phyloP scores from a whole-genome alignment of 1,284 basidiomycete species.

The Trametes pubescens region DNA sequence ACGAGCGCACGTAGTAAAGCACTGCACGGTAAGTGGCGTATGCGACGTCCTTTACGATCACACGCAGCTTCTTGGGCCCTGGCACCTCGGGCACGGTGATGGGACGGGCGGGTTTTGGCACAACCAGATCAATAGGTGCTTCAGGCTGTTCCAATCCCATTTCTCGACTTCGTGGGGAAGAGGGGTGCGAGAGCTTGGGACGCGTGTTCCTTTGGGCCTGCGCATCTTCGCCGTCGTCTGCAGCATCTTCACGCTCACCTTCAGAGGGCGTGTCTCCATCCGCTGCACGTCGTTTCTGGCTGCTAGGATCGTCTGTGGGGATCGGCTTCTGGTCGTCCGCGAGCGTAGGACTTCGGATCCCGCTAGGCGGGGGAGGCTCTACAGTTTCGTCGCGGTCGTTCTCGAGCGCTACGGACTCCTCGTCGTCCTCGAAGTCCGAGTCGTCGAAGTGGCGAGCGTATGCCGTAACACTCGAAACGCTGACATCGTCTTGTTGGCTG shows the following conservation, averaged over 20 bases:
- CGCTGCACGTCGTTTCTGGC: constrained; percentile 12
- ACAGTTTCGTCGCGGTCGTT: constrained; percentile 21
- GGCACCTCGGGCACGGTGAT: constrained; percentile 24
- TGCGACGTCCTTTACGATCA: constrained; percentile 80
- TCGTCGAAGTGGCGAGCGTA: constrained; percentile 55
- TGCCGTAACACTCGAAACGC: constrained; percentile 34
- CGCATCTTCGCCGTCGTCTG: constrained; percentile 11
- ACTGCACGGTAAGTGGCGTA: constrained; percentile 87
- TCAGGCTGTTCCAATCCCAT: constrained; percentile 18
- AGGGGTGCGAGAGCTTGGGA: constrained; percentile 47
- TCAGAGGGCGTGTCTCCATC: constrained; percentile 16
- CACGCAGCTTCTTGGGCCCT: constrained; percentile 60
- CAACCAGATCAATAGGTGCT: not conserved
- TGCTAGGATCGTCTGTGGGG: not conserved
- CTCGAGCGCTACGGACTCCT: constrained; percentile 19
- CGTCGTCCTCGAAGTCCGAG: constrained; percentile 68
- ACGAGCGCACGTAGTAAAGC: constrained; percentile 75
- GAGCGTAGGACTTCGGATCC: constrained; percentile 1
- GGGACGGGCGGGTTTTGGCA: not conserved
- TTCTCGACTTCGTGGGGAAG: constrained; percentile 38
- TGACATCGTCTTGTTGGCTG: constrained; percentile 38
- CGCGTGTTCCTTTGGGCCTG: constrained; percentile 40
- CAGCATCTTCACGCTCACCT: constrained; percentile 6
- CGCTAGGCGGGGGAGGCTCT: not conserved
- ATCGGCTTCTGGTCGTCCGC: not conserved